A percentile compares a stretch with the other conserved stretches of the same genome.
Conservation (phyloP, 2,329 filamentous ascomycete genomes). For the Claviceps sp. region DNA sequence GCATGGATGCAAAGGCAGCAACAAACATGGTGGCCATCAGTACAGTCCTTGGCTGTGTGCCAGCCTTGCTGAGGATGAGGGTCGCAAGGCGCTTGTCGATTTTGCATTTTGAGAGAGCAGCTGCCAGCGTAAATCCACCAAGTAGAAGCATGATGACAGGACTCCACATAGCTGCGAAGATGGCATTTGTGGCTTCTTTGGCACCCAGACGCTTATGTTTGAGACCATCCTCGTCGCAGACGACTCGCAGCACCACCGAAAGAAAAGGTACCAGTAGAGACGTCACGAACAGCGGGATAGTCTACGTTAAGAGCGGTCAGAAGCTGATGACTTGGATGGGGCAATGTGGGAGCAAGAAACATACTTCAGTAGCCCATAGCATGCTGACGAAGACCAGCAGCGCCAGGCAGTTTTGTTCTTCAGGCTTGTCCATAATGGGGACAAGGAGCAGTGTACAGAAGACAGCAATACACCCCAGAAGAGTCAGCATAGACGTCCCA, state of each 20-base stretch:
- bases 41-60: constrained; percentile 77
- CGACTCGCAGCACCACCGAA: constrained; percentile 73
- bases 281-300: constrained; percentile 93
- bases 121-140: constrained; percentile 90
- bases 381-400: constrained; percentile 88
- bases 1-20: constrained; percentile 94
- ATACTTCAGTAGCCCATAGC: constrained; percentile 89
- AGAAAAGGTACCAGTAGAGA: constrained; percentile 89
- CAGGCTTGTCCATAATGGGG: constrained; percentile 72
- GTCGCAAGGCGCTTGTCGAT: constrained; percentile 97
- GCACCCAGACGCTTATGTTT: constrained; percentile 57
- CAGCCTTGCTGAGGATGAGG: constrained; percentile 90
- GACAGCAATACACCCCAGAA: constrained; percentile 55
- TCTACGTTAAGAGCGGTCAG: constrained; percentile 31
- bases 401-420: constrained; percentile 93
- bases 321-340: background rate
- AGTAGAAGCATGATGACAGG: constrained; percentile 97
- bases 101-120: constrained; percentile 89
- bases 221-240: constrained; percentile 52
- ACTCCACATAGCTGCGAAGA: constrained; percentile 97
- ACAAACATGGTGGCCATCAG: constrained; percentile 98
- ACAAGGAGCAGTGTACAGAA: constrained; percentile 64
- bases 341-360: background rate
- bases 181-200: constrained; percentile 67
- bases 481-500: constrained; percentile 65